Conservation (phyloP, 2,329 filamentous ascomycete genomes). For the Xylariaceae sp. region DNA sequence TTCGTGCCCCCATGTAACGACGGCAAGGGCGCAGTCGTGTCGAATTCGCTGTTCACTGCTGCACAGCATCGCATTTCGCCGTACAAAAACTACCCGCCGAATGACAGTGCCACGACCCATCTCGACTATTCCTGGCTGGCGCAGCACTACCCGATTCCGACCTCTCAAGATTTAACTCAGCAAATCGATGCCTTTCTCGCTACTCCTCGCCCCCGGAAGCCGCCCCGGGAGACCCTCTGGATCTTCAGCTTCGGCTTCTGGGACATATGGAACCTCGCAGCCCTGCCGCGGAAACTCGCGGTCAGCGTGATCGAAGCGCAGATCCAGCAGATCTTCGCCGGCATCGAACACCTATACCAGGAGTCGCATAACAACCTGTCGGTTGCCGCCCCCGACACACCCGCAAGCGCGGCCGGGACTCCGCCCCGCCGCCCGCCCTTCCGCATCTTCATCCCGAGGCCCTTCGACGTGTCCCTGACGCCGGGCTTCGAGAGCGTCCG, state of each 20-base stretch:
- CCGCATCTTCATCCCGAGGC: slow-evolving; percentile 52
- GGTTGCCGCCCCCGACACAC: slow-evolving; percentile 45
- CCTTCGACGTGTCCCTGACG: slow-evolving; percentile 57
- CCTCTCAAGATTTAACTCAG: slow-evolving; percentile 44
- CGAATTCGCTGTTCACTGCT: slow-evolving; percentile 57
- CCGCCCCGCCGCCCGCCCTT: slow-evolving; percentile 41
- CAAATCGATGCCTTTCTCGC: slow-evolving; percentile 53
- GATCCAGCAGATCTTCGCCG: slow-evolving; percentile 45
- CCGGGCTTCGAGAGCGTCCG: slow-evolving; percentile 55
- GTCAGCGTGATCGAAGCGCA: slow-evolving; percentile 42
- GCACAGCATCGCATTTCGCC: slow-evolving; percentile 40
- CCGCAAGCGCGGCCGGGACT: slow-evolving; percentile 20
- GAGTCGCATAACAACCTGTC: slow-evolving; percentile 46
- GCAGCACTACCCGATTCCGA: slow-evolving; percentile 46
- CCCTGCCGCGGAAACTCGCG: slow-evolving; percentile 46
- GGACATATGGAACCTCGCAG: slow-evolving; percentile 57
- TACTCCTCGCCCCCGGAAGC: slow-evolving; percentile 35
- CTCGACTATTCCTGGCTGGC: slow-evolving; percentile 48
- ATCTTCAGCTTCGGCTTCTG: slow-evolving; percentile 57
- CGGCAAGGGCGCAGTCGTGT: slow-evolving; percentile 59
- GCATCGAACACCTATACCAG: slow-evolving; percentile 51
- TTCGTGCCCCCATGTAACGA: slow-evolving; percentile 46
- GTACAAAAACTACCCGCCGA: slow-evolving; percentile 9
- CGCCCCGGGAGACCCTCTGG: slow-evolving; percentile 54
- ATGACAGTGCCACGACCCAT: slow-evolving; percentile 39